Evolutionary conservation across 129 eudicot species (phyloP).

Genomic region (Pseudognaphalium luteoalbum): DNA sequence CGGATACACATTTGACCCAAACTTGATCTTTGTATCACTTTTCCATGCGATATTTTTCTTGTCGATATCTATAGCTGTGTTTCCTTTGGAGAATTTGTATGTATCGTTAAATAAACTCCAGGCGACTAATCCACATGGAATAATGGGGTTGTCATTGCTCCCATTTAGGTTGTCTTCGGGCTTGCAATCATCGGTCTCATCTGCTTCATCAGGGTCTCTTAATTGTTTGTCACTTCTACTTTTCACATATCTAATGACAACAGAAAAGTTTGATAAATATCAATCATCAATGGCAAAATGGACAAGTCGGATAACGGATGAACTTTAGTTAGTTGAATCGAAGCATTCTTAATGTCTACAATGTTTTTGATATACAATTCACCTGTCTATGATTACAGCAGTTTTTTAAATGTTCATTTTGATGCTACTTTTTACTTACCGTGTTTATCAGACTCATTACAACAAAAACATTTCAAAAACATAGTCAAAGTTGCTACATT

Average conservation of each 20-base stretch:
- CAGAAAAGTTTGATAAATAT: neutral
- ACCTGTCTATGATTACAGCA: no score
- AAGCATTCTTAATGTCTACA: no score
- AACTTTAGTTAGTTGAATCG: no score
- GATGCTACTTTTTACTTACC: no score
- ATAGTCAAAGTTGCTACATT: neutral
- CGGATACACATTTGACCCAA: constrained; percentile 73
- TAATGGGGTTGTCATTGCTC: constrained; percentile 40
- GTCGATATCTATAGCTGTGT: constrained; percentile 43
- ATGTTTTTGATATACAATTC: no score
- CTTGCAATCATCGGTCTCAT: constrained; percentile 41
- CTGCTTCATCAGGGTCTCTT: constrained; percentile 30
- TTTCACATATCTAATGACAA: constrained; percentile 64
- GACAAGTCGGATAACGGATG: no score
- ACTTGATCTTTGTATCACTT: constrained; percentile 66
- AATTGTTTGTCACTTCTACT: constrained; percentile 82
- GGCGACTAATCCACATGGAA: constrained; percentile 93
- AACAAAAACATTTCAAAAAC: no score
- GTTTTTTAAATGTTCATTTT: no score
- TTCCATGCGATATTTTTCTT: constrained; percentile 77
- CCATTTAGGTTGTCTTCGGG: constrained; percentile 43
- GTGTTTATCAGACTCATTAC: no score
- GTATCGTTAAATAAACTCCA: constrained; percentile 98
- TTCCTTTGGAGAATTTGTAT: constrained; percentile 42
- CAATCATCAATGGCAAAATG: no score